Evolutionary conservation across 2,329 filamentous ascomycete genomes (phyloP).

Genomic region (Thelonectria blattea): DNA sequence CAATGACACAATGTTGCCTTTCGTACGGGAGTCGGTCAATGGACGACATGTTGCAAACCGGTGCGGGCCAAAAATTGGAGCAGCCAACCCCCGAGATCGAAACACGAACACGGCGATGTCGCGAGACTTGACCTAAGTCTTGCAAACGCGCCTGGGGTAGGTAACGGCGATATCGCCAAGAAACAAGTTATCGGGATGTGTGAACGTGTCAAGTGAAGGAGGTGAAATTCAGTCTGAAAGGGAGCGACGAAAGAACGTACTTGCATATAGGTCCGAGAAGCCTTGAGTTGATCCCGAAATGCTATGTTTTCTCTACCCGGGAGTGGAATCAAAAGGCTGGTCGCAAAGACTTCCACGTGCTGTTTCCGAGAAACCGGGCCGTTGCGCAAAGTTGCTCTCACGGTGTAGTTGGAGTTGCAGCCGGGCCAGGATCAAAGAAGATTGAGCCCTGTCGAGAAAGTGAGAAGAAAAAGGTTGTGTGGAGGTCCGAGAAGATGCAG

Average conservation of each 20-base stretch:
- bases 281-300: neutral
- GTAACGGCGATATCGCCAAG: neutral
- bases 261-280: neutral
- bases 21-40: conserved; percentile 18
- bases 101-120: conserved; percentile 24
- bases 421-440: conserved; percentile 17
- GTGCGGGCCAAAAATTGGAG: conserved; percentile 34
- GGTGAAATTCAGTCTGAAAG: neutral
- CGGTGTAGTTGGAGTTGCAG: conserved; percentile 24
- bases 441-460: conserved; percentile 18
- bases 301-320: conserved; percentile 17
- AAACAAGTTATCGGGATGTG: neutral
- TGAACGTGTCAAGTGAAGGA: neutral
- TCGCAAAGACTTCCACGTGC: conserved; percentile 35
- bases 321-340: conserved; percentile 17
- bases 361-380: conserved; percentile 32
- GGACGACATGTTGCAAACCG: conserved; percentile 30
- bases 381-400: conserved; percentile 29
- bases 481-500: conserved; percentile 24
- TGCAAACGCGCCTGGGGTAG: conserved; percentile 21
- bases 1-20: conserved; percentile 17
- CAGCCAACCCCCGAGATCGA: conserved; percentile 17
- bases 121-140: conserved; percentile 16
- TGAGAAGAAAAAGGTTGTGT: conserved; percentile 24
- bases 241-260: conserved; percentile 9